Evolutionary conservation across 2,329 filamentous ascomycete genomes (phyloP).

Genomic region (Cryphonectria parasitica): DNA sequence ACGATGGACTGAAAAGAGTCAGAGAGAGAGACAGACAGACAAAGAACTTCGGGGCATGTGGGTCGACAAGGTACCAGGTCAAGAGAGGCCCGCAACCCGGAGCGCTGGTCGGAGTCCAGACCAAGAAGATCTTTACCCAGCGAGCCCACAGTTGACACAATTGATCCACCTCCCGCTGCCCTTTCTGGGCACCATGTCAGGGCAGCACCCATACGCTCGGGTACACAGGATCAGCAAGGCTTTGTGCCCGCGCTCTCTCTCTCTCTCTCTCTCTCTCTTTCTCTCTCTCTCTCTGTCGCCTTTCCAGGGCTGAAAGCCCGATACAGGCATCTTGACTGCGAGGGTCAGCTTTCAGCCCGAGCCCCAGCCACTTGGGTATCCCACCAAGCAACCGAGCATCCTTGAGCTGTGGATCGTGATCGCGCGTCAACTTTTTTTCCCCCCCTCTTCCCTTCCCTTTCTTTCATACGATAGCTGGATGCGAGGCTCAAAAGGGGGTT

Average conservation of each 20-base stretch:
- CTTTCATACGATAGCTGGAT: not conserved
- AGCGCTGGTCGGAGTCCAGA: constrained; percentile 2
- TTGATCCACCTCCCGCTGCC: not conserved
- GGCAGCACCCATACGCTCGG: not conserved
- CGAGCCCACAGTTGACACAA: not conserved
- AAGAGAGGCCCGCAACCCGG: not conserved
- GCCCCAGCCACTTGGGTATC: constrained; percentile 1
- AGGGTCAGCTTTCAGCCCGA: not conserved
- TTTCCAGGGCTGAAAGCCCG: not conserved
- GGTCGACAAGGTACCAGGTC: not conserved
- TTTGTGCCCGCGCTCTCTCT: not conserved
- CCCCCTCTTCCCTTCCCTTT: no score
- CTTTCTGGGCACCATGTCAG: not conserved
- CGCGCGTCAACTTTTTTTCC: not conserved
- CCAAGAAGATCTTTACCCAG: not conserved
- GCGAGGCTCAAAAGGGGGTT: not conserved
- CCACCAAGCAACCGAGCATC: not conserved
- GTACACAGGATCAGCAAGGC: not conserved
- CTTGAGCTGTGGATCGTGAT: not conserved
- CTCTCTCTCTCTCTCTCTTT: not conserved
- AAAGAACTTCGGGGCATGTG: not conserved
- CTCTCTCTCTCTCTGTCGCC: not conserved
- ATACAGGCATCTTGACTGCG: not conserved
- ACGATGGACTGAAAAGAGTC: not conserved
- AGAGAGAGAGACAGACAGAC: not conserved